Evolutionary conservation across 2,329 filamentous ascomycete species (phyloP), one percentile per base, ranked within the genome.

Genomic region (Fusarium illudens): DNA sequence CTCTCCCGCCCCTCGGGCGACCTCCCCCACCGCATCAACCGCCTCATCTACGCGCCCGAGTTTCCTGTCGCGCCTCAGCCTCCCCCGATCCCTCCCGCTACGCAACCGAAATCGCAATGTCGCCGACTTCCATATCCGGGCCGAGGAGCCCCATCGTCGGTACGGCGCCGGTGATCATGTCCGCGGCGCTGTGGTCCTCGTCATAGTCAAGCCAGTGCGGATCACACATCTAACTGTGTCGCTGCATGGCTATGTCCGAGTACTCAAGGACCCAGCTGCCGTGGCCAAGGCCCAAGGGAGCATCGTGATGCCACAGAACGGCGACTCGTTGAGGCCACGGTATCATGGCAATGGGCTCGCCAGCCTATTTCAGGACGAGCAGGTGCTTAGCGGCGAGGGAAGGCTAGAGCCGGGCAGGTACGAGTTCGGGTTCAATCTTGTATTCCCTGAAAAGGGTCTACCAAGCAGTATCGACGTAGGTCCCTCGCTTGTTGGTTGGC

Each of bases 401-500:
- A 86, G 90, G 72, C 81, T 96, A 33, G 89, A 91, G 53, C 86
- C 91, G 48, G 91, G 91, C 36, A 87, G 87, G 70, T 95, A 93
- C 75, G 89, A 94, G 77, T 96, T 96, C 78, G 89, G 91, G 63
- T 93, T 93, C 71, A 88, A 92, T 73, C 80, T 93, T 65, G 82
- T 90, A 59, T 92, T 93, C 69, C 90, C 91, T 3, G 82, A 86
- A 51, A 86, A 88, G 71, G 87, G 86, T 6, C 80, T 96, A 61
- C 92, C 92, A n/a, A 97, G 93, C 79, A 97, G 95, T 78, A 95
- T 99, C 75, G 94, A 97, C 81, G 95, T 97, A 86, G 76, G 92
- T 84, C 49, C 19, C 48, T 30, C 15, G 7, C 44, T 19, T 42
- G 29, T 50, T 22, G 30, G 34, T 39, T 53, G 19, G 13, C 19